Evolutionary conservation across 139 green algal species (phyloP), one percentile per base, ranked within the genome.

Genomic region (Micromonas pusilla): DNA sequence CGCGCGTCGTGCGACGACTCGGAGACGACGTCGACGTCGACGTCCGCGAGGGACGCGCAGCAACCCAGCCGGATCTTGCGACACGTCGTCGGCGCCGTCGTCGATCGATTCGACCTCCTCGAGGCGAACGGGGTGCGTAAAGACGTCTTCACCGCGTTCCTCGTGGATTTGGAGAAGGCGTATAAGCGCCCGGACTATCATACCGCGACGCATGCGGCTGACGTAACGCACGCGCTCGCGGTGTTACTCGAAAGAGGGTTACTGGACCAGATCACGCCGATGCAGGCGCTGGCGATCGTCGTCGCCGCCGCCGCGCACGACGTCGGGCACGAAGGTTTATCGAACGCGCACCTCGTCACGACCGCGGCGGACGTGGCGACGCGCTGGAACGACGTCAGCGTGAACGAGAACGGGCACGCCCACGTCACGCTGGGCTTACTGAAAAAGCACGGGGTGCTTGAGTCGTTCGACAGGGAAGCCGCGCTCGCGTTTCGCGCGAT

Each of bases 201-300:
- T 78, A 92, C 90, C 82, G 85, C 83, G 34, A 88, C 82, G 52
- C 88, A 92, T 77, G 88, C 85, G 3, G 76, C 86, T 32, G 88
- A 92, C 79, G 88, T 92, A 0, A 89, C 85, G 32, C 88, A 92
- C 74, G 86, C 85, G 30, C 70, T 62, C 4, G 74, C 16, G 19
- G 38, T 52, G 5, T 65, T 80, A 1, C 32, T 80, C n/a, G 34
- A 33, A 9, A 67, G 30, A 23, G 52, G 72, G 0, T 54, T 78
- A 16, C 9, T 9, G 6, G 52, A n/a, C 25, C 28, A 68, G 25
- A 28, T 78, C 26, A 62, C 60, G 2, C 13, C 32, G 1, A 36
- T 90, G 30, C 87, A 94, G 73, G 57, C 88, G 65, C 76, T 91
- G 3, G 76, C 83, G 31, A 82, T 91, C 63, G 68, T 94, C 20